These are phyloP conservation scores for Trapa incisa DNA, from an alignment of 345 rosid genomes.

Conservation along the genomic window DNA sequence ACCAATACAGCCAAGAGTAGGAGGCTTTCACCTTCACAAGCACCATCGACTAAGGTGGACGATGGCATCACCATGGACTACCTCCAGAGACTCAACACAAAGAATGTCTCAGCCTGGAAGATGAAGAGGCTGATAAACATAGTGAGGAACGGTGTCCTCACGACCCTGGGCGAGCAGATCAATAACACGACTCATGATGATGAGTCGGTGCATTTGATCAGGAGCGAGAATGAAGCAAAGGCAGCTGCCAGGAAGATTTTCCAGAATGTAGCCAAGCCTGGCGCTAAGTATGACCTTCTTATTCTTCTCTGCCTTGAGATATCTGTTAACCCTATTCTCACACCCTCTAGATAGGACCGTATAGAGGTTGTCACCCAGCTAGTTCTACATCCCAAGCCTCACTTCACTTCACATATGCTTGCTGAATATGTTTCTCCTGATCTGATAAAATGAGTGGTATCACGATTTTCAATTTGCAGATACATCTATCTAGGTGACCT, in stretches of 20 bases:
- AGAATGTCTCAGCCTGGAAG: constrained; percentile 90
- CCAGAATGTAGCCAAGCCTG: constrained; percentile 45
- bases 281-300: constrained; percentile 35
- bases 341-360: background rate
- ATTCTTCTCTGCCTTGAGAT: background rate
- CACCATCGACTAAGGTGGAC: constrained; percentile 16
- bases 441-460: background rate
- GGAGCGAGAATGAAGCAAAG: constrained; percentile 75
- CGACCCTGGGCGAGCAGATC: constrained; percentile 74
- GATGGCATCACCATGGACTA: constrained; percentile 46
- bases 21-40: constrained; percentile 18
- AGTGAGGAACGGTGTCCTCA: constrained; percentile 53
- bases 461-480: constrained; percentile 20
- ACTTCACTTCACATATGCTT: background rate
- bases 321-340: background rate
- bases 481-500: constrained; percentile 56
- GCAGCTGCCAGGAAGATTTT: constrained; percentile 84
- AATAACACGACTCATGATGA: constrained; percentile 32
- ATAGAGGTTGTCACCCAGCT: background rate
- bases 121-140: constrained; percentile 92
- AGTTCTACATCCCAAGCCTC: background rate
- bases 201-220: constrained; percentile 43
- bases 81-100: constrained; percentile 53
- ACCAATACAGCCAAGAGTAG: constrained; percentile 11
- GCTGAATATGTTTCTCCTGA: no score